These are phyloP conservation scores for Rhododendron ovatum DNA, from an alignment of 148 eudicot species.

Conservation along the genomic window DNA sequence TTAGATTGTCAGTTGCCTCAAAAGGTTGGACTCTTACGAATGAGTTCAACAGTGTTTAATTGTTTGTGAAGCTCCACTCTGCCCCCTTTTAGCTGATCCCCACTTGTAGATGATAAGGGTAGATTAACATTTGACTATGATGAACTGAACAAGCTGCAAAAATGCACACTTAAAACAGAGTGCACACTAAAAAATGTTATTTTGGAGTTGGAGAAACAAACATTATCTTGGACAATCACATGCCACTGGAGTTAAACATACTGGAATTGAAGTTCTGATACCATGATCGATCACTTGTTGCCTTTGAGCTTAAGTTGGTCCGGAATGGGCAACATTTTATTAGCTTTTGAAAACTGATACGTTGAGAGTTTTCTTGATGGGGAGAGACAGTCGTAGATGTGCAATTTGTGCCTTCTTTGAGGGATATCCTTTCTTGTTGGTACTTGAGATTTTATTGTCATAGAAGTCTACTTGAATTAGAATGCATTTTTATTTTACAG, in stretches of 20 bases:
- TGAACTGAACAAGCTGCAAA: background rate
- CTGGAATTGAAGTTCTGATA: background rate
- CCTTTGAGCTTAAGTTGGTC: background rate
- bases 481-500: background rate
- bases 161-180: background rate
- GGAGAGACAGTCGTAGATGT: no score
- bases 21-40: background rate
- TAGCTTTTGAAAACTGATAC: background rate
- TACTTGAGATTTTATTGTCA: background rate
- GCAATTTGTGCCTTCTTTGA: background rate
- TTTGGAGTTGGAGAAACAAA: background rate
- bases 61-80: background rate
- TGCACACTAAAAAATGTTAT: background rate
- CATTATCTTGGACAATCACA: background rate
- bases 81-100: background rate
- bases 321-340: background rate
- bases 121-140: background rate
- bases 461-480: background rate
- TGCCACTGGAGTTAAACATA: background rate
- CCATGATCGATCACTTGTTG: slow-evolving; percentile 4
- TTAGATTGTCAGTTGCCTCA: background rate
- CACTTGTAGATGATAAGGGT: background rate
- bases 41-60: background rate
- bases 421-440: background rate
- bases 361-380: background rate